Percentiles rank a stretch among this genome's conserved stretches.
Evolutionary conservation across 1,139 yeast genomes (phyloP).

Genomic region (Saccharomycopsis hybrid): DNA sequence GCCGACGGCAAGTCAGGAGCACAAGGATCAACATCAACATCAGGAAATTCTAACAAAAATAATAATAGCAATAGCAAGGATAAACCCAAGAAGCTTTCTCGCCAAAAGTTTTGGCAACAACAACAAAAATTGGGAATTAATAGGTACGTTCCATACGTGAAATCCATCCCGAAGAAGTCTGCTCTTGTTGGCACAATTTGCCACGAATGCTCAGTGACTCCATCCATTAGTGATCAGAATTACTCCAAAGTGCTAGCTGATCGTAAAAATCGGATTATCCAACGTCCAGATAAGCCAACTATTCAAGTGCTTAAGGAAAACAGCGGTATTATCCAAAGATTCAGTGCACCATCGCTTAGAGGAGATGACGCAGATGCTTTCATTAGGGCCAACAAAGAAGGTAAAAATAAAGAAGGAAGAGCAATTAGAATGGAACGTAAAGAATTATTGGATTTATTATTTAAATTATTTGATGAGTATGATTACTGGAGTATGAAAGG

Average conservation of each 20-base stretch:
- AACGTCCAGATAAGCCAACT: slow-evolving; percentile 51
- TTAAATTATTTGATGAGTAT: slow-evolving; percentile 86
- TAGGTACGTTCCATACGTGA: slow-evolving; percentile 62
- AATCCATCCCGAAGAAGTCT: slow-evolving; percentile 81
- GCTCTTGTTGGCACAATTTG: slow-evolving; percentile 79
- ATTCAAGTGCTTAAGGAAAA: slow-evolving; percentile 77
- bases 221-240: slow-evolving; percentile 65
- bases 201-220: slow-evolving; percentile 88
- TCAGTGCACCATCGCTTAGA: slow-evolving; percentile 20
- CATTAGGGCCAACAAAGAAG: slow-evolving; percentile 25
- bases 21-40: slow-evolving; percentile 40
- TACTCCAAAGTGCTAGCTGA: slow-evolving; percentile 52
- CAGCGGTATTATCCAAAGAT: slow-evolving; percentile 60
- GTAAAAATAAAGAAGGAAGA: slow-evolving; percentile 60
- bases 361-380: slow-evolving; percentile 18
- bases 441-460: slow-evolving; percentile 80
- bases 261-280: slow-evolving; percentile 43
- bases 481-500: slow-evolving; percentile 98
- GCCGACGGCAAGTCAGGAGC: slow-evolving; percentile 33
- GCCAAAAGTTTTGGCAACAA: slow-evolving; percentile 34
- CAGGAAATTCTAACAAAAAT: too few species aligned
- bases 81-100: slow-evolving; percentile 7
- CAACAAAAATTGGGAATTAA: slow-evolving; percentile 36
- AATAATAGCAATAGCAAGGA: too few species aligned
- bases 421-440: slow-evolving; percentile 93